These are phyloP conservation scores for Chlamydomonas reinhardtii DNA, from an alignment of 163 green algal genomes.

Conservation along the genomic window DNA sequence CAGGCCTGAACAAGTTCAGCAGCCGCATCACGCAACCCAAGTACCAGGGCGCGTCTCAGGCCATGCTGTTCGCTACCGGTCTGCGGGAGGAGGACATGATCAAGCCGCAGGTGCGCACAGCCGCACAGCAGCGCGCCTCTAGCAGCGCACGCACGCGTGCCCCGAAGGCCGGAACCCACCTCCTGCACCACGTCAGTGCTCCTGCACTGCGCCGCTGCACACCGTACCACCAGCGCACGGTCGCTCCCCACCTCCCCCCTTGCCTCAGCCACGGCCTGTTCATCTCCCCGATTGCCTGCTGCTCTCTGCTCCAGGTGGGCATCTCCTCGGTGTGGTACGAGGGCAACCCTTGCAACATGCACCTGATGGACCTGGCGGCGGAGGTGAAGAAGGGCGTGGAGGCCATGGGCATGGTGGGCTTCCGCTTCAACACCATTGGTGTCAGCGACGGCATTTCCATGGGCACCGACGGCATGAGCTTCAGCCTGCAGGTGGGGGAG, in stretches of 20 bases:
- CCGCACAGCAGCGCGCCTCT: no score
- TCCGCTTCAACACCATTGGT: constrained; percentile 99
- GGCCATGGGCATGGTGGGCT: constrained; percentile 91
- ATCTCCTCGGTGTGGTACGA: constrained; percentile 99
- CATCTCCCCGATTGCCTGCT: no score
- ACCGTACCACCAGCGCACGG: no score
- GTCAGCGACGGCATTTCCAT: constrained; percentile 99
- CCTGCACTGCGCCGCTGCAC: no score
- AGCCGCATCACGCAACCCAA: constrained; percentile 96
- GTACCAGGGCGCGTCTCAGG: constrained; percentile 96
- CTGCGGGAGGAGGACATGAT: constrained; percentile 95
- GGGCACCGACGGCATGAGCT: constrained; percentile 99
- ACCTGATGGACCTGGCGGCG: constrained; percentile 94
- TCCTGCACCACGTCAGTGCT: no score
- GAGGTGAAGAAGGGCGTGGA: constrained; percentile 95
- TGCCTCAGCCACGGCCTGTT: no score
- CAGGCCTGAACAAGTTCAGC: constrained; percentile 96
- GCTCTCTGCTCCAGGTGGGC: constrained; percentile 79
- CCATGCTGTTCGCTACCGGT: constrained; percentile 99
- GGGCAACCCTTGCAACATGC: constrained; percentile 99
- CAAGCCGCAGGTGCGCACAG: constrained; percentile 92
- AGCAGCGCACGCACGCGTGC: no score
- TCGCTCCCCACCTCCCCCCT: no score
- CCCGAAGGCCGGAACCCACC: no score
- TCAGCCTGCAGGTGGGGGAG: constrained; percentile 84